Base-by-base conservation (phyloP, 169 alveolate species). In the Cryptosporidium meleagridis region DNA sequence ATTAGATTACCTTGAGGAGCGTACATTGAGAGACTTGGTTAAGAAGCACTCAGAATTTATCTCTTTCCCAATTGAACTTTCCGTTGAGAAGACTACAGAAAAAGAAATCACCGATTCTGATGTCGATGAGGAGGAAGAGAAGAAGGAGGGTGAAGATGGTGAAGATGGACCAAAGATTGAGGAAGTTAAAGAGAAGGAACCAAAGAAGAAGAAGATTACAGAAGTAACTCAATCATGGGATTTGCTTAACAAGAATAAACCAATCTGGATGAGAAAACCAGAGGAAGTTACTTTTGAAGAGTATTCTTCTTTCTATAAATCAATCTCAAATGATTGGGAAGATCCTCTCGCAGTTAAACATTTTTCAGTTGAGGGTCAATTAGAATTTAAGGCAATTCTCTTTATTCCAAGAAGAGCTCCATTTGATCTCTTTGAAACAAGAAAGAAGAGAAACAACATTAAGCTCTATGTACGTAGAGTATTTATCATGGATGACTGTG, bases 391-490 rank as follows among this genome's bases (percentile, higher is more conserved):
- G 94, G 99, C 99, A 12, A 95, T 99, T 75, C 98, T 98, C 84
- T 99, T 98, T 94, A 97, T 98, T 37, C 99, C 99, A 65, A 98
- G 97, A 95, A 94, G 99, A 92, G 99, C 99, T 39, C 99, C 99
- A 59, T 99, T 98, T 96, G 99, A 99, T 92, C 95, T 99, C 92
- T 99, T 99, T 93, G 99, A 99, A 95, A 96, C 98, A 91, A 97
- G 98, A 95, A 98, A 98, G 97, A 99, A 98, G 98, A 95, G 98
- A 94, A 98, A 98, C 94, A 98, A 98, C 97, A 97, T 98, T 95
- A 98, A 98, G 93, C 93, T 98, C 75, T 98, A 98, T 93, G 99
- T 98, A 70, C 94, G 99, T 68, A 95, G 99, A 85, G 99, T 98
- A 73, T 98, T 98, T 97, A 98, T 98, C 93, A 98, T 98, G 99